phyloP scores from a whole-genome alignment of 768 basidiomycete species.

The Imleria badia region DNA sequence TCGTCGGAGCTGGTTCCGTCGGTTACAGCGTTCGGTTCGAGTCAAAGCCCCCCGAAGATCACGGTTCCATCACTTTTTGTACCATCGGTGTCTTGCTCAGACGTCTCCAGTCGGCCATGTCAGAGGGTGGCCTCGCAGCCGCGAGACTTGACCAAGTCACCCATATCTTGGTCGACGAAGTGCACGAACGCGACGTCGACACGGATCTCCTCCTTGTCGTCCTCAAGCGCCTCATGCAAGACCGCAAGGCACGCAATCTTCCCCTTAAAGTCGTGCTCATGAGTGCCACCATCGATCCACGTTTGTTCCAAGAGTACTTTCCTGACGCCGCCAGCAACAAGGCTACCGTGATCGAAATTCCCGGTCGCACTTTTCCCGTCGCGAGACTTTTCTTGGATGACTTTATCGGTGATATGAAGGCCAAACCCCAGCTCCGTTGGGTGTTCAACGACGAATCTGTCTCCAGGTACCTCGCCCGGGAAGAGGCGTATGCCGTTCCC shows the following conservation, averaged over 20 bases:
- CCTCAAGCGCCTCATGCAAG: constrained; percentile 76
- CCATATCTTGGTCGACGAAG: constrained; percentile 93
- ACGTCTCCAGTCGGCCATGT: constrained; percentile 73
- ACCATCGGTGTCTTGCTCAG: constrained; percentile 91
- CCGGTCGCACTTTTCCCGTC: constrained; percentile 93
- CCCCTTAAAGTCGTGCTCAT: constrained; percentile 88
- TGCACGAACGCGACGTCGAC: constrained; percentile 93
- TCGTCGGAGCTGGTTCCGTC: constrained; percentile 60
- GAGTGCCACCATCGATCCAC: constrained; percentile 95
- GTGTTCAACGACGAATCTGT: constrained; percentile 72
- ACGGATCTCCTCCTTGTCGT: constrained; percentile 89
- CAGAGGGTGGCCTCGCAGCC: constrained; percentile 37
- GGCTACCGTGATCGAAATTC: constrained; percentile 74
- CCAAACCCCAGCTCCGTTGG: constrained; percentile 48
- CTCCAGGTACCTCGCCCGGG: constrained; percentile 66
- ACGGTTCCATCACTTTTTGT: constrained; percentile 90
- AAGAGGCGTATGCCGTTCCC: constrained; percentile 34
- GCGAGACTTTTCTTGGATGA: constrained; percentile 79
- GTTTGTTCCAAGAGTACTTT: constrained; percentile 89
- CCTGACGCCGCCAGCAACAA: constrained; percentile 54
- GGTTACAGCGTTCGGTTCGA: constrained; percentile 96
- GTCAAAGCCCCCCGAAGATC: constrained; percentile 67
- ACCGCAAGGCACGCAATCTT: constrained; percentile 65
- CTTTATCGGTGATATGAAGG: constrained; percentile 53
- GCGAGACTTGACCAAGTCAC: constrained; percentile 71